phyloP scores from a whole-genome alignment of 2,329 filamentous ascomycete genomes.

The Cladosporium sp. region DNA sequence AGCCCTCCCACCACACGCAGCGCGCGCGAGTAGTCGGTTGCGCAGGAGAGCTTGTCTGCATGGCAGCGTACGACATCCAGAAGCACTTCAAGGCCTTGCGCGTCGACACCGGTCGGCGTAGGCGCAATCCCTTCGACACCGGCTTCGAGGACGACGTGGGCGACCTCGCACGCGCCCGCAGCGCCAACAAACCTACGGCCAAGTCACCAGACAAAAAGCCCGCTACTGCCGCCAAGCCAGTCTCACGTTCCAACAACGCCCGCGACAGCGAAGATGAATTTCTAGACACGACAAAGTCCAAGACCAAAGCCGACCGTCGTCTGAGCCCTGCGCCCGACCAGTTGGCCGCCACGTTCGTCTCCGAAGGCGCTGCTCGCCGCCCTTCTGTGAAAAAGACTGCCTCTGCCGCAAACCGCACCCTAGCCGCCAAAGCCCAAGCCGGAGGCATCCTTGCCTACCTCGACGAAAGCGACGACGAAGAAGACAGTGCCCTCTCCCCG shows the following conservation, averaged over 20 bases:
- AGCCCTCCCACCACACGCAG: conserved; percentile 1
- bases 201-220: conserved; percentile 23
- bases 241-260: conserved; percentile 21
- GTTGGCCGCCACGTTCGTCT: conserved; percentile 21
- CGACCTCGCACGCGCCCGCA: conserved; percentile 33
- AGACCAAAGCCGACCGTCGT: conserved; percentile 27
- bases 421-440: conserved; percentile 31
- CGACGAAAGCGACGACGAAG: conserved; percentile 37
- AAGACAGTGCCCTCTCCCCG: conserved; percentile 12
- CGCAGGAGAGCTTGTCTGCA: conserved; percentile 22
- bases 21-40: not conserved
- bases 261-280: conserved; percentile 35
- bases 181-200: conserved; percentile 22
- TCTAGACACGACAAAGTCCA: conserved; percentile 27
- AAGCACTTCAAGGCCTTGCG: conserved; percentile 38
- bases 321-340: conserved; percentile 34
- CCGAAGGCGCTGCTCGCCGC: conserved; percentile 13
- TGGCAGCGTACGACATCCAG: conserved; percentile 38
- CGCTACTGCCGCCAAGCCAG: conserved; percentile 24
- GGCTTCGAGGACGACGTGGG: conserved; percentile 36
- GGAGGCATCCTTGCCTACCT: conserved; percentile 37
- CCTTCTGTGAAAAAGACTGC: conserved; percentile 10
- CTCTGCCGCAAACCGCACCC: conserved; percentile 1
- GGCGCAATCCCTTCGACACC: conserved; percentile 37
- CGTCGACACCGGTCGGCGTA: conserved; percentile 35